Percentiles rank a stretch among this genome's conserved stretches.
phyloP scores from a whole-genome alignment of 2,329 filamentous ascomycete species.

The Teratosphaeria gauchensis region DNA sequence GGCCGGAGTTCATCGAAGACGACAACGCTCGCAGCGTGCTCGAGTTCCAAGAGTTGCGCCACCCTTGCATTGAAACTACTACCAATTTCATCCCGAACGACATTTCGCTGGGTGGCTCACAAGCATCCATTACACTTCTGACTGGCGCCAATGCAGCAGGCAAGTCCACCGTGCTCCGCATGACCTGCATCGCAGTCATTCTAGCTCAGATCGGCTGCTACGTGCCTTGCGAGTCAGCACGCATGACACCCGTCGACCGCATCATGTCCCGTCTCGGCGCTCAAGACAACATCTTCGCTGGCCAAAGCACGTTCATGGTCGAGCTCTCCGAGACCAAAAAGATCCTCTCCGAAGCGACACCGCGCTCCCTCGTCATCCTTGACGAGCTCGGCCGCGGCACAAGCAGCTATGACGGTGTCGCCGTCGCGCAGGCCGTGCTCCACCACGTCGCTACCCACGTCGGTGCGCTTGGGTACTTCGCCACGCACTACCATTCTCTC shows the following conservation, averaged over 20 bases:
- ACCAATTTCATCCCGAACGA: conserved; percentile 96
- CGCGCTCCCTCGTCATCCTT: conserved; percentile 87
- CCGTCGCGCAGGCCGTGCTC: conserved; percentile 92
- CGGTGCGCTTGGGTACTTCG: conserved; percentile 91
- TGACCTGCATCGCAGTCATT: conserved; percentile 95
- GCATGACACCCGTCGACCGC: conserved; percentile 81
- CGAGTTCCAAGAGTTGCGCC: conserved; percentile 86
- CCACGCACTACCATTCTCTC: conserved; percentile 92
- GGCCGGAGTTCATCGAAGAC: conserved; percentile 76
- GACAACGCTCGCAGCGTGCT: conserved; percentile 63
- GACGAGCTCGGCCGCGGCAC: conserved; percentile 94
- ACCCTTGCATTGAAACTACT: conserved; percentile 85
- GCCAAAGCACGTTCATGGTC: conserved; percentile 96
- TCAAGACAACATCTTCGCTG: conserved; percentile 97
- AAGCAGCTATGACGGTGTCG: conserved; percentile 90
- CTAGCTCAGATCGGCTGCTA: conserved; percentile 96
- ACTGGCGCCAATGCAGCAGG: conserved; percentile 96
- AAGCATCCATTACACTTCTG: conserved; percentile 76
- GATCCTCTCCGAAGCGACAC: conserved; percentile 87
- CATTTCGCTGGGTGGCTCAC: conserved; percentile 70
- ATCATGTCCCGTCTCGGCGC: conserved; percentile 98
- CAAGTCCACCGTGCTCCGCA: conserved; percentile 90
- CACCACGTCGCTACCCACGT: conserved; percentile 91
- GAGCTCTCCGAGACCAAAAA: conserved; percentile 97
- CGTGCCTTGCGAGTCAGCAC: conserved; percentile 72